phyloP scores from a whole-genome alignment of 371 early-diverging fungal species.

The Haplosporangium sp. region DNA sequence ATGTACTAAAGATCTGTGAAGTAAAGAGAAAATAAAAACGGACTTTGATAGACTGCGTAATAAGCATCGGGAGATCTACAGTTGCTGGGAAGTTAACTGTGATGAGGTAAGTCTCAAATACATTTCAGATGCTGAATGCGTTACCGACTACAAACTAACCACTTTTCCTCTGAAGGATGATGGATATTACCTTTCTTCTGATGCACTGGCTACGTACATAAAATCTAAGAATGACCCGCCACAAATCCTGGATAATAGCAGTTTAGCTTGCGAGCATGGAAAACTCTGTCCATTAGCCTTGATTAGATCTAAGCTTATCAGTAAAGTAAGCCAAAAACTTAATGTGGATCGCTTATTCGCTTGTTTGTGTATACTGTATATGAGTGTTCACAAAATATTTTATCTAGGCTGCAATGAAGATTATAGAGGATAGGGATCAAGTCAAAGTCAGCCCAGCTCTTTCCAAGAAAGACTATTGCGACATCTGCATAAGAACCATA shows the following conservation, averaged over 20 bases:
- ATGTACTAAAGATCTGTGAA: neutral
- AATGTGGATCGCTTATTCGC: too few species aligned
- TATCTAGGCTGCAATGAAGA: conserved; percentile 16
- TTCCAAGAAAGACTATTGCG: conserved; percentile 38
- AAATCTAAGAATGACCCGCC: neutral
- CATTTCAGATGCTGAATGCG: neutral
- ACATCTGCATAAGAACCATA: conserved; percentile 6
- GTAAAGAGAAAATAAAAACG: conserved; percentile 15
- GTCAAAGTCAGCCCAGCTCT: conserved; percentile 24
- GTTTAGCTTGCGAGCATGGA: conserved; percentile 40
- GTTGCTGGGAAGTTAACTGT: conserved; percentile 35
- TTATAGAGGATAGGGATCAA: conserved; percentile 13
- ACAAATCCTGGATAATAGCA: conserved; percentile 22
- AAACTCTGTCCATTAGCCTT: conserved; percentile 42
- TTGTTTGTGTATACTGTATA: too few species aligned
- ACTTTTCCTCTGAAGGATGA: conserved; percentile 8
- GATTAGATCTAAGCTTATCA: conserved; percentile 49
- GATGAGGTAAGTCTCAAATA: conserved; percentile 26
- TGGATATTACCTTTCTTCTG: conserved; percentile 24
- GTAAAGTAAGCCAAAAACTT: conserved; percentile 18
- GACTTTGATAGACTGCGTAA: conserved; percentile 29
- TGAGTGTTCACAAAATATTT: too few species aligned
- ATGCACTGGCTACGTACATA: conserved; percentile 12
- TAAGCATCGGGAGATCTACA: conserved; percentile 21
- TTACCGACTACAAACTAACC: neutral